phyloP scores from a whole-genome alignment of 257 asterid genomes.

The Cordia subcordata region DNA sequence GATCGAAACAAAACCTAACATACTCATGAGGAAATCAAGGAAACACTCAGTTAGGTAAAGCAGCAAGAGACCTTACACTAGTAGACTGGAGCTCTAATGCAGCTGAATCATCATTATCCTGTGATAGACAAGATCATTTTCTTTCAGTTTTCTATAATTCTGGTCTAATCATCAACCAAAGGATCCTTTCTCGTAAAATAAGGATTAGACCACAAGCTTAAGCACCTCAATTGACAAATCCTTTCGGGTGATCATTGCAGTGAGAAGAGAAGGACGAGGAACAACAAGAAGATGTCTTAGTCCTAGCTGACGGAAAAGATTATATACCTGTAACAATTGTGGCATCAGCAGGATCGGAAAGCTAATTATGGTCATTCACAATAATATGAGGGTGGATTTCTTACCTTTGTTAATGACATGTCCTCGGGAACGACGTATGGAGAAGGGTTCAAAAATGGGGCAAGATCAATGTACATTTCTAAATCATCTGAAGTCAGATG shows the following conservation, averaged over 20 bases:
- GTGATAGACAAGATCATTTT: conserved; percentile 17
- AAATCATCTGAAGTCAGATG: conserved; percentile 81
- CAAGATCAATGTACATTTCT: conserved; percentile 97
- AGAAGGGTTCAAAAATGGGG: conserved; percentile 84
- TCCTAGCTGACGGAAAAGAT: conserved; percentile 94
- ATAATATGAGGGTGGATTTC: conserved; percentile 1
- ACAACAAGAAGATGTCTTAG: conserved; percentile 86
- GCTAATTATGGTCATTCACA: conserved; percentile 4
- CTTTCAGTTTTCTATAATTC: neutral
- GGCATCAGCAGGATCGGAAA: conserved; percentile 3
- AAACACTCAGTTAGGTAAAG: conserved; percentile 21
- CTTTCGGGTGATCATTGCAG: conserved; percentile 88
- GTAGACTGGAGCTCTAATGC: conserved; percentile 90
- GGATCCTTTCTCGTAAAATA: neutral
- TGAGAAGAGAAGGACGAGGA: conserved; percentile 94
- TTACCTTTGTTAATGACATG: conserved; percentile 95
- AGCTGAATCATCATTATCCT: conserved; percentile 68
- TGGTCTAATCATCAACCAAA: no score
- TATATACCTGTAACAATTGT: conserved; percentile 70
- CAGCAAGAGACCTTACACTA: conserved; percentile 98
- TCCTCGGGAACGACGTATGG: conserved; percentile 96
- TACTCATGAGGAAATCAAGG: conserved; percentile 8
- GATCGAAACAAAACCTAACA: neutral
- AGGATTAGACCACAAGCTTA: neutral
- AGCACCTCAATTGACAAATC: conserved; percentile 91